Base-by-base conservation (phyloP, 2,329 filamentous ascomycete genomes). In the Colletotrichum navitas region DNA sequence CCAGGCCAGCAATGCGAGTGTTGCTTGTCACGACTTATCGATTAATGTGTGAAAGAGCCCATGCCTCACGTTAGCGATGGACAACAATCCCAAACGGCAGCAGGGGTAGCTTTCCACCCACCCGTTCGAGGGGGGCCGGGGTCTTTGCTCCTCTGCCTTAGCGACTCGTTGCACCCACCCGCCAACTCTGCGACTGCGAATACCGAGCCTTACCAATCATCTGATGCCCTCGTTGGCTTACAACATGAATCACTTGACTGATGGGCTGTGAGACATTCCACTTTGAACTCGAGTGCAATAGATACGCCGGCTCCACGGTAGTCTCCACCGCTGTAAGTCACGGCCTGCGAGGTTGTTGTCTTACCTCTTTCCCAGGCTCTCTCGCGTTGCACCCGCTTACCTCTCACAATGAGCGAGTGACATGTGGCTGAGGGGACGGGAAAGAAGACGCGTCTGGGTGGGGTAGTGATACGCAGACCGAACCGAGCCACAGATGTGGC, bases 181-280 rank as follows among this genome's bases (percentile, higher is more conserved):
- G 45, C 43, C 58, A 51, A 49, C 18, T 34, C 39, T 64, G 65
- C 54, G 47, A 70, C 60, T 36, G 16, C 47, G 61, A 72, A 62
- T 72, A 68, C 66, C 71, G 70, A 71, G 66, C 70, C 66, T 74
- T 63, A 41, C 63, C 56, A 69, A 67, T 74, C 72, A 74, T 71
- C 72, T 74, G 72, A 73, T 74, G 59, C 36, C 45, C 29, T 45
- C 58, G 41, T 69, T 58, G 70, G 70, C 55, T 71, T 61, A 61
- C 56, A 54, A 54, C 56, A 61, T 70, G 66, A 73, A 73, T 74
- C 72, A 74, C 71, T 73, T 74, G 72, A 74, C 72, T 64, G 52
- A 71, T 56, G 72, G 59, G 29, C n/a, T 64, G 66, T 74, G 72
- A 74, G 70, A 74, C 72, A 74, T 65, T 63, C 60, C 65, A 61